Base-by-base conservation (phyloP, 768 basidiomycete genomes). In the Podaxis mareebaensis region DNA sequence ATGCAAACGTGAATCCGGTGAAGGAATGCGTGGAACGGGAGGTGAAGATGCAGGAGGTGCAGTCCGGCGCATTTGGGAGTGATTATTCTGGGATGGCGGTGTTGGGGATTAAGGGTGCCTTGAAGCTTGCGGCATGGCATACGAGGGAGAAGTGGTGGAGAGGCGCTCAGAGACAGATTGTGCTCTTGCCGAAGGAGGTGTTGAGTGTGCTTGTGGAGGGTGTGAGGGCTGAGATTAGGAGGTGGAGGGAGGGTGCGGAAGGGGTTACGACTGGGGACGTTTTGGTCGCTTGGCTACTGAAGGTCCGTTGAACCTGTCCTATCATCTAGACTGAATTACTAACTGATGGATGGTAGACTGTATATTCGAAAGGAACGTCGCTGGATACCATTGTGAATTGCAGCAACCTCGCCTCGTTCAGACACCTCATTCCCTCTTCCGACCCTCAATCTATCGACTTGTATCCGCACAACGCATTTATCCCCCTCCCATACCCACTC, bases 281-380 rank as follows among this genome's bases (percentile, higher is more conserved):
- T 38, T 70, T 80, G 20, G 73, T 74, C 4, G 78, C 79, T 3
- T 81, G 80, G 79, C 49, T 78, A 24, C 66, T 77, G 64, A 79
- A 80, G 70, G 79, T 79, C 54, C 6, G 63, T 49, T 17, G 22
- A 40, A 17, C 60, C 24, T 46, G 39, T 26, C 8, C 46, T 6
- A 17, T 7, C 7, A 10, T 33, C 13, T 26, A 8, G n/a, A 15
- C 20, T n/a, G 44, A 5, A 11, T 13, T n/a, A 15, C 8, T 38
- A 4, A 46, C 3, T 30, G 24, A 58, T n/a, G 67, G 30, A 54
- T 44, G 3, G 0, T 58, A 81, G 79, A 74, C 74, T 2, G 66
- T 77, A 6, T 80, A 80, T 60, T 72, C 74, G 13, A 65, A 56
- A 22, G 76, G 72, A 2, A 74, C 75, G 15, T 66, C 72, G 2